Conservation (phyloP, 202 grass and related monocot genomes). For the Zoysia matrella region DNA sequence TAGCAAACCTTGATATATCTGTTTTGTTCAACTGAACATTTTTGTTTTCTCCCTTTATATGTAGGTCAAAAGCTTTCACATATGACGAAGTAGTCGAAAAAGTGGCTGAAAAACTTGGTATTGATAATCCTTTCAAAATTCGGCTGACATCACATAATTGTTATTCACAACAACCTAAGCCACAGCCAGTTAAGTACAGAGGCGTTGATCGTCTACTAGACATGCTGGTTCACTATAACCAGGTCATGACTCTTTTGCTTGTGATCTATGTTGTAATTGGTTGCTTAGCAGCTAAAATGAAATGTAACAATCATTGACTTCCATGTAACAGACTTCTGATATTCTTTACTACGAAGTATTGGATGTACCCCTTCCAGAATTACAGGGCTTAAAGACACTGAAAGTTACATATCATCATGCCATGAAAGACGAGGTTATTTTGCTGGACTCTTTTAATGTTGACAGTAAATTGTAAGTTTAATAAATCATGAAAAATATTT, state of each 20-base stretch:
- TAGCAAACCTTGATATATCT: neutral
- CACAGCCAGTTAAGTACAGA: slow-evolving; percentile 95
- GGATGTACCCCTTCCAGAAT: slow-evolving; percentile 97
- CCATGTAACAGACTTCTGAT: slow-evolving; percentile 84
- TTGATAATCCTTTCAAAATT: slow-evolving; percentile 96
- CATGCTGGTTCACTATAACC: slow-evolving; percentile 97
- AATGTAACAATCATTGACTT: slow-evolving; percentile 39
- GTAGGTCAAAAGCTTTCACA: slow-evolving; percentile 90
- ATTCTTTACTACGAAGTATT: slow-evolving; percentile 98
- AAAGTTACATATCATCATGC: slow-evolving; percentile 97
- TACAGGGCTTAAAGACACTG: slow-evolving; percentile 95
- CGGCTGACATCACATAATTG: slow-evolving; percentile 87
- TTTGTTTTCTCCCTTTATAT: slow-evolving; percentile 32
- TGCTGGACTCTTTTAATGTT: neutral
- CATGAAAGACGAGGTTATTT: slow-evolving; percentile 86
- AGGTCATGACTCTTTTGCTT: slow-evolving; percentile 58
- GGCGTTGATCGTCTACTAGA: slow-evolving; percentile 85
- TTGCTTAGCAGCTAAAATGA: slow-evolving; percentile 9
- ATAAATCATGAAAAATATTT: slow-evolving; percentile 31
- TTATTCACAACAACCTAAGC: slow-evolving; percentile 56
- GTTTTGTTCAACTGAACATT: neutral
- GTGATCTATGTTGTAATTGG: slow-evolving; percentile 20
- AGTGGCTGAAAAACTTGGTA: slow-evolving; percentile 86
- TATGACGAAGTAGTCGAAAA: slow-evolving; percentile 97
- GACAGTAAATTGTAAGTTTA: neutral